Base-by-base conservation (phyloP, 495 filamentous ascomycete genomes). In the Penicillium longicatenatum region DNA sequence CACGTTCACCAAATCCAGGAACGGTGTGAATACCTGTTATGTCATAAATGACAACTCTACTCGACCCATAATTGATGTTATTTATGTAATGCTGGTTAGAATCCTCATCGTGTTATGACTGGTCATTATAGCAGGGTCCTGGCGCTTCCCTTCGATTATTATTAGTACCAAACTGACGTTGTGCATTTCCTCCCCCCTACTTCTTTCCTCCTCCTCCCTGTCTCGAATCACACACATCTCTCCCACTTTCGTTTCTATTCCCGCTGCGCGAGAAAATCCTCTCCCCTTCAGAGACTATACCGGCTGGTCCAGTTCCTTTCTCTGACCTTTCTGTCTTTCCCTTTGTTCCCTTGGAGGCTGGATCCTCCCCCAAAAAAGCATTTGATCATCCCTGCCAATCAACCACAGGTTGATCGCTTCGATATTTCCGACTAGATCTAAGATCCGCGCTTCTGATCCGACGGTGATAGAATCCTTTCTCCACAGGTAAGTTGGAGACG, bases 251-350 rank as follows among this genome's bases (percentile, higher is more conserved):
- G 63, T 75, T 75, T 70, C 64, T 71, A 65, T 43, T 54, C 41
- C 75, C 75, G 75, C 73, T 71, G 73, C 70, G 73, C 73, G 75
- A 70, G 66, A 64, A 68, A 57, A 50, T 57, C 14, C 26, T 33
- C 55, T 42, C 33, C 65, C 54, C 65, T 59, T 52, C 64, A 75
- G 69, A 75, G 71, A 63, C 37, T n/a, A 39, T 63, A 71, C 62
- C 67, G 74, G 75, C 75, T 73, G 75, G 75, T 67, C 76, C 69
- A 73, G 68, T 76, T 67, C 59, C 66, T 62, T 48, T 70, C 69
- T 73, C 65, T 68, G 48, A 62, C 68, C 60, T 63, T 57, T 49
- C 64, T 64, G 58, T 65, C 62, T 66, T 70, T 60, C 58, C 64
- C 62, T 63, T 65, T 60, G 61, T 65, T 55, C 54, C 37, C 53